phyloP scores from a whole-genome alignment of 2,329 filamentous ascomycete genomes.

The Neophaeococcomyces mojaviensis region DNA sequence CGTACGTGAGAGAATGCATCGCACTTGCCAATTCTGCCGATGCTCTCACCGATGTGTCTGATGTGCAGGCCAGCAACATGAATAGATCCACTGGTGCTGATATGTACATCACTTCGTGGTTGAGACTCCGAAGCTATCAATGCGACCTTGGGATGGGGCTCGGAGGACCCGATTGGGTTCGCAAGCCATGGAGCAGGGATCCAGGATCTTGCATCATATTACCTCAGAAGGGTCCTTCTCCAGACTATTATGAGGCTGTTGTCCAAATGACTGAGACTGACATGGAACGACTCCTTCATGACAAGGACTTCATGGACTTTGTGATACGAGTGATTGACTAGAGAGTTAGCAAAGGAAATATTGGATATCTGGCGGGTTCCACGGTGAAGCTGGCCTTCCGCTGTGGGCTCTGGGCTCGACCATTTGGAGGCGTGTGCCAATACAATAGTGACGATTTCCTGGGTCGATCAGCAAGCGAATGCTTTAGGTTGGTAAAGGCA shows the following conservation, averaged over 20 bases:
- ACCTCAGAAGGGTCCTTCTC: constrained; percentile 14
- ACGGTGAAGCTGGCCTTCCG: neutral
- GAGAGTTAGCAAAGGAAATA: neutral
- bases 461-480: too few relatives aligned
- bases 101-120: constrained; percentile 24
- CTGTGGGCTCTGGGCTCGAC: neutral
- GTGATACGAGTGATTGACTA: constrained; percentile 14
- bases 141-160: constrained; percentile 20
- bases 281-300: constrained; percentile 19
- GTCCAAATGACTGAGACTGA: constrained; percentile 22
- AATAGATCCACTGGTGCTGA: constrained; percentile 20
- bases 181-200: constrained; percentile 23
- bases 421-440: neutral
- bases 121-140: constrained; percentile 18
- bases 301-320: constrained; percentile 18
- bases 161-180: constrained; percentile 21
- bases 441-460: too few relatives aligned
- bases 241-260: constrained; percentile 19
- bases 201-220: constrained; percentile 24
- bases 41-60: constrained; percentile 17
- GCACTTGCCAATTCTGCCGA: constrained; percentile 17
- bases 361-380: neutral
- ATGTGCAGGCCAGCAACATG: constrained; percentile 23
- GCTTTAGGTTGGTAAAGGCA: too few relatives aligned
- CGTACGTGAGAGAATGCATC: constrained; percentile 25